A percentile compares a stretch with the other conserved stretches of the same genome.
These are phyloP conservation scores for Termitomyces sp. DNA, from an alignment of 768 basidiomycete genomes.

Conservation along the genomic window DNA sequence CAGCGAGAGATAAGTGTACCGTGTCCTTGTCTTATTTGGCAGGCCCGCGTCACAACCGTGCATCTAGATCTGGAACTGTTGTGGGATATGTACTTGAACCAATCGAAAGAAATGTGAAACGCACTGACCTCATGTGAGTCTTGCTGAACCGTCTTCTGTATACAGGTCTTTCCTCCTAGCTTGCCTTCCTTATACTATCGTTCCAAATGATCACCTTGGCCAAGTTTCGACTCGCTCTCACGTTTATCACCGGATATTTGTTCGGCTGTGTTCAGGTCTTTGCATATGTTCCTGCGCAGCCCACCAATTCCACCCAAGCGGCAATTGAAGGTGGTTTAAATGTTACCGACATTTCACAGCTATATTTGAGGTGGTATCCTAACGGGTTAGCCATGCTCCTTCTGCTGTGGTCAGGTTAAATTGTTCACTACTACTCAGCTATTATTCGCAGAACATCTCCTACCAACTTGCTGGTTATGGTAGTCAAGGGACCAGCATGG, in stretches of 20 bases:
- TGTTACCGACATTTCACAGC: conserved; percentile 50
- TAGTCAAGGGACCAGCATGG: conserved; percentile 51
- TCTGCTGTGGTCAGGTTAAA: background rate
- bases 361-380: conserved; percentile 58
- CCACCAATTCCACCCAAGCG: conserved; percentile 59
- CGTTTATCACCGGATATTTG: conserved; percentile 11
- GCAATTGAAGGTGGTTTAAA: conserved; percentile 41
- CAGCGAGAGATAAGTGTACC: too few species aligned
- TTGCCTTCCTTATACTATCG: background rate
- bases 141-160: background rate
- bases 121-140: conserved; percentile 11
- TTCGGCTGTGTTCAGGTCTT: conserved; percentile 15
- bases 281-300: conserved; percentile 66
- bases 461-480: conserved; percentile 52
- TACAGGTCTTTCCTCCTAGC: background rate
- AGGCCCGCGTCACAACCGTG: too few species aligned
- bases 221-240: background rate
- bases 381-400: conserved; percentile 33
- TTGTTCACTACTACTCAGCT: conserved; percentile 25
- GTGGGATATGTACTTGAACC: background rate
- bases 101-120: conserved; percentile 5
- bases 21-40: too few species aligned
- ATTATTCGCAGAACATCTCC: conserved; percentile 49
- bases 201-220: conserved; percentile 1
- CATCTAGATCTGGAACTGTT: background rate